Evolutionary conservation across 192 early-diverging fungal genomes (phyloP), one percentile per base, ranked within the genome.

Genomic region (Paraglomus occultum): DNA sequence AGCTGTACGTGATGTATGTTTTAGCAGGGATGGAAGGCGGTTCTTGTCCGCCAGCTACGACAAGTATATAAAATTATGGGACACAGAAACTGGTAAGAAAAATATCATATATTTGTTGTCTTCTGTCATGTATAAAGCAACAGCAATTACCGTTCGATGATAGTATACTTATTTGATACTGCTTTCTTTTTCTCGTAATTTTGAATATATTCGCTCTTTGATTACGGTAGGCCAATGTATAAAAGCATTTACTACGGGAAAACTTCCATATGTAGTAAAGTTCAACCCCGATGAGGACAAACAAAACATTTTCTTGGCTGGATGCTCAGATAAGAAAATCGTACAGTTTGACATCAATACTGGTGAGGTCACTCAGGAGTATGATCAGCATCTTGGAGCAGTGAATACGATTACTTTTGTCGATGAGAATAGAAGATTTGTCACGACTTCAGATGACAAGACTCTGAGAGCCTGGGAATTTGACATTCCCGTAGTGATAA

Each of bases 361-460:
- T 14, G 91, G 91, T 20, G 90, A 93, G 59, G 82, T 96, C 6
- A 89, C 87, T 9, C 96, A 97, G 77, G 92, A 96, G 72, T 99
- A 99, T 76, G 91, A 97, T 71, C 96, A 98, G 77, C 97, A 99
- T 83, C 74, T 95, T 74, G 96, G 95, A 44, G 89, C 95, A 4
- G 89, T 99, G 50, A 99, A 97, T 73, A 92, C 94, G 40, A 92
- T 99, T 67, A 98, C 95, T 0, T 99, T 99, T 83, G 89, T 96
- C 11, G 95, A 98, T 70, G 90, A 94, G 10, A 93, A 93, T 77
- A 81, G 95, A 50, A 83, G 95, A 38, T 99, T 99, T 69, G 88
- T 99, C 42, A 92, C 94, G 10, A 97, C 97, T 4, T 92, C 89
- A 42, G 96, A 99, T 77, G 97, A 99, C 82, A 99, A 99, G 78